Evolutionary conservation across 495 filamentous ascomycete genomes (phyloP).

Genomic region (Talaromyces wortmannii): DNA sequence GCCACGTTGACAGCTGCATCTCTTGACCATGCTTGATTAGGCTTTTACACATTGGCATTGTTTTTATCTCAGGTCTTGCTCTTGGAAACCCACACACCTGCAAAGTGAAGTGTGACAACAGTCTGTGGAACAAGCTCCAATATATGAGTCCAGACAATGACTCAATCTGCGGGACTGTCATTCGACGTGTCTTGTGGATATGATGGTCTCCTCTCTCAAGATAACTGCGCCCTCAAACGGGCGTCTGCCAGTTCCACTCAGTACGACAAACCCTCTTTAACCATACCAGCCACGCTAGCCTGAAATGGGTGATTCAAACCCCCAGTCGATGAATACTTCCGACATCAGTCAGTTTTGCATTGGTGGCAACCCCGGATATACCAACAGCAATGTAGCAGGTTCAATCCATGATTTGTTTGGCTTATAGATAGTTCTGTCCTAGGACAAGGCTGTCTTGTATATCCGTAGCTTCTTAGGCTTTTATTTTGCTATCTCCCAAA

Average conservation of each 20-base stretch:
- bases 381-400: background rate
- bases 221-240: slow-evolving; percentile 3
- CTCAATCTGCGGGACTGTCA: slow-evolving; percentile 2
- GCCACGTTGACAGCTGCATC: background rate
- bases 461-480: background rate
- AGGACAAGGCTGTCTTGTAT: background rate
- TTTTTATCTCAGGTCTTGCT: background rate
- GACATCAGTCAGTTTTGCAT: background rate
- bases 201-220: background rate
- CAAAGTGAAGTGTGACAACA: background rate
- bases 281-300: background rate
- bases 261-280: slow-evolving; percentile 5
- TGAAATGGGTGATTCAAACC: background rate
- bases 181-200: slow-evolving; percentile 1
- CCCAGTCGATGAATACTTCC: background rate
- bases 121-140: background rate
- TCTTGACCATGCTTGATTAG: background rate
- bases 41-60: background rate
- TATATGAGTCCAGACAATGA: background rate
- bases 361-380: background rate
- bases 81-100: slow-evolving; percentile 1
- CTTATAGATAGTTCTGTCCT: background rate
- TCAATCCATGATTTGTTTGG: background rate
- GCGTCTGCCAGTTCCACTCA: slow-evolving; percentile 2
- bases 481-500: too few species aligned